Percentiles rank a stretch among this genome's conserved stretches.
Evolutionary conservation across 331 rosid genomes (phyloP).

Genomic region (Rhamnella rubrinervis): DNA sequence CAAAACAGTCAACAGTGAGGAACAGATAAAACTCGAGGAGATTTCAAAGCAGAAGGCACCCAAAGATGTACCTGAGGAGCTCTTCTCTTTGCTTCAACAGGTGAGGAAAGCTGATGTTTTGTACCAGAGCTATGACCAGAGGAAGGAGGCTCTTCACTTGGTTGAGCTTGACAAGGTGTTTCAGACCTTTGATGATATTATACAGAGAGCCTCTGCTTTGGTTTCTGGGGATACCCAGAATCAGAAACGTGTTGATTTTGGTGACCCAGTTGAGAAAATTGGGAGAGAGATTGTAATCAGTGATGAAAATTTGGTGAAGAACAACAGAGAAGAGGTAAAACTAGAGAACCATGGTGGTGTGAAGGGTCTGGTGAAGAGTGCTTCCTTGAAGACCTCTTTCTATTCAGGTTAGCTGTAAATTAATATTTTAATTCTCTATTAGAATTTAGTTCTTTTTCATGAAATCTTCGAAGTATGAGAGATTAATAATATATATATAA

Average conservation of each 20-base stretch:
- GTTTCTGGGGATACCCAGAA: slow-evolving; percentile 55
- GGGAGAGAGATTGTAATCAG: slow-evolving; percentile 18
- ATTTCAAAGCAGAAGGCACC: slow-evolving; percentile 44
- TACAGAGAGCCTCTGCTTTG: slow-evolving; percentile 68
- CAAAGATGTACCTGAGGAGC: slow-evolving; percentile 48
- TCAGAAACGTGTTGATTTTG: slow-evolving; percentile 16
- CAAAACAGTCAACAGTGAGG: slow-evolving; percentile 57
- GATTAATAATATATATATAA: neutral
- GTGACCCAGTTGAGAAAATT: slow-evolving; percentile 28
- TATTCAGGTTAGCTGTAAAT: slow-evolving; percentile 51
- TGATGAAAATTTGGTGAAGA: slow-evolving; percentile 41
- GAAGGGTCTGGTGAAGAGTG: slow-evolving; percentile 32
- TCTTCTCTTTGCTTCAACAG: slow-evolving; percentile 58
- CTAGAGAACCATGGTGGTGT: slow-evolving; percentile 20
- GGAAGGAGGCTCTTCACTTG: slow-evolving; percentile 58
- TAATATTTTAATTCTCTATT: neutral
- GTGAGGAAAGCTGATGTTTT: slow-evolving; percentile 55
- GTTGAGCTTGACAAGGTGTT: slow-evolving; percentile 59
- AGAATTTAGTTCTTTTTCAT: neutral
- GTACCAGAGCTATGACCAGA: slow-evolving; percentile 57
- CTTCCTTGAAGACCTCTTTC: slow-evolving; percentile 31
- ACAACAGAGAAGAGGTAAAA: slow-evolving; percentile 28
- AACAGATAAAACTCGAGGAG: slow-evolving; percentile 56
- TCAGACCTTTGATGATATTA: slow-evolving; percentile 62
- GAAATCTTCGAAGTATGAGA: neutral